A percentile compares a stretch with the other conserved stretches of the same genome.
These are phyloP conservation scores for Fusarium sp. DNA, from an alignment of 2,329 filamentous ascomycete species.

Conservation along the genomic window DNA sequence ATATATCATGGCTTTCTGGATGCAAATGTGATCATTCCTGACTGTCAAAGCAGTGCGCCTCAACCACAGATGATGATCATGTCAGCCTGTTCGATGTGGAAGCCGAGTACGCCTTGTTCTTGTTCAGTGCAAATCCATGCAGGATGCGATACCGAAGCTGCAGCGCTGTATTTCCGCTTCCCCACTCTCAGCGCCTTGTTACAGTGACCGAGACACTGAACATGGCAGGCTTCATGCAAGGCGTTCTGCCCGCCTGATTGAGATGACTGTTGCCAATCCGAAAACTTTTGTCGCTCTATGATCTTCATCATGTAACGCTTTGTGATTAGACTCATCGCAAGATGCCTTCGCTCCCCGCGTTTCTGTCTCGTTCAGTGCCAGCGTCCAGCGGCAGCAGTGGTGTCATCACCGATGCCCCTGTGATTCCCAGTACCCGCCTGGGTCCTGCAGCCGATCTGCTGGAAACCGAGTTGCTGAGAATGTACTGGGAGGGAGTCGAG, in stretches of 20 bases:
- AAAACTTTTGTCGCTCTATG: background rate
- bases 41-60: background rate
- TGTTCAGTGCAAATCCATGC: background rate
- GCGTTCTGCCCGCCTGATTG: background rate
- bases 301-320: background rate
- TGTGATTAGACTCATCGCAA: background rate
- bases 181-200: constrained; percentile 1
- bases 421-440: constrained; percentile 1
- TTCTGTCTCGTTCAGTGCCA: background rate
- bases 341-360: background rate
- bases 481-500: constrained; percentile 52
- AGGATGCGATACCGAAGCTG: background rate
- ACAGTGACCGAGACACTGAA: background rate
- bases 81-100: too few species aligned
- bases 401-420: background rate
- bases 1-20: background rate
- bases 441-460: constrained; percentile 4
- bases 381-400: background rate
- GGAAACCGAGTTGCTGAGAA: constrained; percentile 7
- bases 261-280: background rate
- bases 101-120: constrained; percentile 1
- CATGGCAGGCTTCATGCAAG: background rate
- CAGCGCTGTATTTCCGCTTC: constrained; percentile 9
- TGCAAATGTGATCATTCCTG: background rate
- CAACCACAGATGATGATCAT: background rate